Percentiles rank a stretch among this genome's conserved stretches.
phyloP scores from a whole-genome alignment of 148 eudicot genomes.

The Arbutus unedo region DNA sequence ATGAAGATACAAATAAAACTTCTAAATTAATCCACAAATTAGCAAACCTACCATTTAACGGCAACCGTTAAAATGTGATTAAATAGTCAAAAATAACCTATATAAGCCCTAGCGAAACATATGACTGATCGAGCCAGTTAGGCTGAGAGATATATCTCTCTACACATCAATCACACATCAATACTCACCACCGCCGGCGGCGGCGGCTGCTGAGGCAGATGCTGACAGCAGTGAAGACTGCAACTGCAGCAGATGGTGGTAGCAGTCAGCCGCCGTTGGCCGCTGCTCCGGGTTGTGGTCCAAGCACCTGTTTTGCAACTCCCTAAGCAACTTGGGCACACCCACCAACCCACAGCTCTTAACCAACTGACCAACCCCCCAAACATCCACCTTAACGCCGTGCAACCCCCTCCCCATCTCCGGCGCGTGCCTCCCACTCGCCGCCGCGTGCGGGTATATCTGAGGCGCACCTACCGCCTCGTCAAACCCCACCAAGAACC shows the following conservation, averaged over 20 bases:
- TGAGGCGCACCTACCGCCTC: conserved; percentile 75
- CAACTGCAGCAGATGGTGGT: conserved; percentile 80
- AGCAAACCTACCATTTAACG: background rate
- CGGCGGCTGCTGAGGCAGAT: background rate
- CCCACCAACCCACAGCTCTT: conserved; percentile 59
- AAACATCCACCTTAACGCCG: conserved; percentile 86
- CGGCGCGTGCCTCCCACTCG: conserved; percentile 51
- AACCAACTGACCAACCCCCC: conserved; percentile 72
- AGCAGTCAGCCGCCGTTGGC: conserved; percentile 92
- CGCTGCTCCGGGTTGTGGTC: conserved; percentile 71
- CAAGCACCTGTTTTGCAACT: conserved; percentile 63
- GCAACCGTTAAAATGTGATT: background rate
- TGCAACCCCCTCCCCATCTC: conserved; percentile 79
- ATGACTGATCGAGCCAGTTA: background rate
- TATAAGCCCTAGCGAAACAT: background rate
- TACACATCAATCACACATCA: conserved; percentile 8
- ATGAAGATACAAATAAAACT: background rate
- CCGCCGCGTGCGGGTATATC: conserved; percentile 39
- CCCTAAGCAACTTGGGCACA: conserved; percentile 40
- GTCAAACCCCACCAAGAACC: conserved; percentile 71
- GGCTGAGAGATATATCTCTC: background rate
- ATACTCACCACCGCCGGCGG: background rate
- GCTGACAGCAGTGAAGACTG: conserved; percentile 55
- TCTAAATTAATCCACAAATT: background rate
- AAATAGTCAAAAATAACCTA: background rate